These are phyloP conservation scores for Tetrapyrgos nigripes DNA, from an alignment of 1,284 basidiomycete species.

Conservation along the genomic window DNA sequence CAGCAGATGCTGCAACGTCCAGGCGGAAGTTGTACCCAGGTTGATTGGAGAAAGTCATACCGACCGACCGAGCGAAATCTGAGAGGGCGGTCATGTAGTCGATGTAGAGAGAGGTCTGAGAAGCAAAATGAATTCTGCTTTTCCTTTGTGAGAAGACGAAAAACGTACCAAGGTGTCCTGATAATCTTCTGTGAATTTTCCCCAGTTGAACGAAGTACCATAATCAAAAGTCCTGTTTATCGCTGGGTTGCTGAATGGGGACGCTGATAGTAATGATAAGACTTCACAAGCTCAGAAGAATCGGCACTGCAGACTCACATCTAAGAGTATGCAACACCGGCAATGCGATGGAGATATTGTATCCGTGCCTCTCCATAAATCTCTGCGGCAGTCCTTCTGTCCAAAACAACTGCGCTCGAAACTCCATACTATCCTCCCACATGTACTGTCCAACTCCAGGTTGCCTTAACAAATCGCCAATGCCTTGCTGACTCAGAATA, in stretches of 20 bases:
- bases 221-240: slow-evolving; percentile 22
- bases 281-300: background rate
- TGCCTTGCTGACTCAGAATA: slow-evolving; percentile 16
- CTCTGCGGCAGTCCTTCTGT: slow-evolving; percentile 19
- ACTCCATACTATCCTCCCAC: slow-evolving; percentile 26
- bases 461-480: slow-evolving; percentile 15
- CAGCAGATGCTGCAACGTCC: slow-evolving; percentile 22
- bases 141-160: background rate
- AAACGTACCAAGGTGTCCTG: slow-evolving; percentile 20
- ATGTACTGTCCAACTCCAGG: slow-evolving; percentile 23
- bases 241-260: background rate
- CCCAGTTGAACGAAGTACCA: slow-evolving; percentile 17
- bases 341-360: slow-evolving; percentile 18
- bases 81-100: slow-evolving; percentile 23
- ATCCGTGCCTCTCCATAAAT: slow-evolving; percentile 23
- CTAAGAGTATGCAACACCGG: slow-evolving; percentile 17
- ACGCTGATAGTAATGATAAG: background rate
- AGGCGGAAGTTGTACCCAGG: slow-evolving; percentile 23
- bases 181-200: slow-evolving; percentile 20
- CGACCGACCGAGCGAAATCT: slow-evolving; percentile 17
- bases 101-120: slow-evolving; percentile 22
- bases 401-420: slow-evolving; percentile 22
- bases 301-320: background rate
- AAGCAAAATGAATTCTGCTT: background rate
- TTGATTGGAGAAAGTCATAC: slow-evolving; percentile 23